A percentile compares a stretch with the other conserved stretches of the same genome.
Evolutionary conservation across 2,329 filamentous ascomycete species (phyloP).

Genomic region (Pseudocercospora vitis): DNA sequence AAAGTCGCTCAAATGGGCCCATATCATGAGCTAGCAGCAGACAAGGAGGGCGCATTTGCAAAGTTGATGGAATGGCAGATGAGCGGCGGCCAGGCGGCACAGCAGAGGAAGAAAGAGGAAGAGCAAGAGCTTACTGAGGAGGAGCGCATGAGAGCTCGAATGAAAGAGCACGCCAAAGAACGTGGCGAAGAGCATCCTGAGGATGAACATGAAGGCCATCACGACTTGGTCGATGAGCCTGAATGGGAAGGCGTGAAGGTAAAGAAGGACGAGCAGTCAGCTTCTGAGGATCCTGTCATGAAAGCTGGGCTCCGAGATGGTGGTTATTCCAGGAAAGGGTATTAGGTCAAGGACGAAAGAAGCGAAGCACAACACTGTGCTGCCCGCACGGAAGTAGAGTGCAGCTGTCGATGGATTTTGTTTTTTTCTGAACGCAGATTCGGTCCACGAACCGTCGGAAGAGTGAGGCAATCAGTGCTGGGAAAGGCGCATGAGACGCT

Average conservation of each 20-base stretch:
- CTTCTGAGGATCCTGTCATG: neutral
- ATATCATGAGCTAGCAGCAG: conserved; percentile 72
- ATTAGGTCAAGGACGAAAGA: too few relatives aligned
- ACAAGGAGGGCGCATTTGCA: conserved; percentile 79
- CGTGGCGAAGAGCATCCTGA: conserved; percentile 32
- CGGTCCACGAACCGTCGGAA: too few relatives aligned
- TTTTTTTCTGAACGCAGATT: too few relatives aligned
- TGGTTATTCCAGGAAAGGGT: neutral
- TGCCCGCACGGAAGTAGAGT: too few relatives aligned
- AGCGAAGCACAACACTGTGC: too few relatives aligned
- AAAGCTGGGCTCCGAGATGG: neutral
- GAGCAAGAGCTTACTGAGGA: conserved; percentile 33
- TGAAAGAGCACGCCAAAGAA: conserved; percentile 37
- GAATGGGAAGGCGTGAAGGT: conserved; percentile 35
- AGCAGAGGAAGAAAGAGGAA: conserved; percentile 22
- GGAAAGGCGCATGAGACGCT: too few relatives aligned
- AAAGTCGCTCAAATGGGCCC: conserved; percentile 87
- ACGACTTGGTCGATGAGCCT: conserved; percentile 40
- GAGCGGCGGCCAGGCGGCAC: conserved; percentile 63
- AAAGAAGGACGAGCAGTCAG: conserved; percentile 32
- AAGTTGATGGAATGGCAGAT: conserved; percentile 99
- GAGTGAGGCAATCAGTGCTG: too few relatives aligned
- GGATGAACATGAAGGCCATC: conserved; percentile 27
- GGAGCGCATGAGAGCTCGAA: conserved; percentile 51
- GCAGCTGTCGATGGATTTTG: too few relatives aligned